Conservation (phyloP, 2,329 filamentous ascomycete genomes). For the Aspergillus pseudoterreus region DNA sequence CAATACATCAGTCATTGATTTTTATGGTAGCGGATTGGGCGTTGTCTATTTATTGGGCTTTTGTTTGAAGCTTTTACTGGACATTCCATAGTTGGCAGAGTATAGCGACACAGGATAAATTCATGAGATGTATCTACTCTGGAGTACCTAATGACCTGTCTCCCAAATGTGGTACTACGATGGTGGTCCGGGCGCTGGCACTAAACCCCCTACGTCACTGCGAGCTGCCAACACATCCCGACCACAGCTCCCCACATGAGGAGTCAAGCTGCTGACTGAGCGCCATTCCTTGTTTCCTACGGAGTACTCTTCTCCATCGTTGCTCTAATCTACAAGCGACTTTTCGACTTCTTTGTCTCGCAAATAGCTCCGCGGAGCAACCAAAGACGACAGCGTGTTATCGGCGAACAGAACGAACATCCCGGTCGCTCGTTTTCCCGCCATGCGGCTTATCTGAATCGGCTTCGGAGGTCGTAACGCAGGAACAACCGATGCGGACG, state of each 20-base stretch:
- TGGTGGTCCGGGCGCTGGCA: not conserved
- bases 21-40: too few relatives aligned
- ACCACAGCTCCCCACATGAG: not conserved
- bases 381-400: not conserved
- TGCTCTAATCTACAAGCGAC: not conserved
- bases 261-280: not conserved
- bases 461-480: constrained; percentile 17
- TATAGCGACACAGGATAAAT: not conserved
- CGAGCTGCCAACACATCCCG: constrained; percentile 19
- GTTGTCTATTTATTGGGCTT: not conserved
- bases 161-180: not conserved
- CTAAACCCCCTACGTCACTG: not conserved
- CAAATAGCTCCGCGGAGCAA: not conserved
- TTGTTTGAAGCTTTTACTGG: not conserved
- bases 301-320: not conserved
- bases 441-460: constrained; percentile 26
- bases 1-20: constrained; percentile 90
- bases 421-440: constrained; percentile 3
- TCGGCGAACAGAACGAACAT: constrained; percentile 1
- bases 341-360: not conserved
- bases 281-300: not conserved
- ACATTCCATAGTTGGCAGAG: not conserved
- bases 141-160: too few relatives aligned
- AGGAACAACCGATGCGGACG: constrained; percentile 14
- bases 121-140: not conserved